Base-by-base conservation (phyloP, 2,329 filamentous ascomycete genomes). In the Pochonia chlamydosporia region DNA sequence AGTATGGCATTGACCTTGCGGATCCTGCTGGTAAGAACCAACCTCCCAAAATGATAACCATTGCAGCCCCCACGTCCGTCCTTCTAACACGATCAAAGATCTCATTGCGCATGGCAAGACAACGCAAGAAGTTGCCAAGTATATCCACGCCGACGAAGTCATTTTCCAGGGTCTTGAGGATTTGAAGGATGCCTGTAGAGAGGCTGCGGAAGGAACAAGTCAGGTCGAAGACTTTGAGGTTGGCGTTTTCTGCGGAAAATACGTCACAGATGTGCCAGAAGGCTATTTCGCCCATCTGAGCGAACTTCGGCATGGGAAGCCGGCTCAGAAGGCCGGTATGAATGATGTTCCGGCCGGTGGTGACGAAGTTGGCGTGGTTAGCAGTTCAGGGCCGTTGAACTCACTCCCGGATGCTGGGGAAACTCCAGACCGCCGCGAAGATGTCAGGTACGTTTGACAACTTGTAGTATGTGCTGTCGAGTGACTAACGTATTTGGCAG, bases 231-330 rank as follows among this genome's bases (percentile, higher is more conserved):
- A 84, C 47, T 96, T 96, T 55, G 92, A 97, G 63, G 83, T 95
- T 3, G 91, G 92, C 46, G 91, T 96, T 8, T 96, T 97, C 71
- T 89, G 84, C 60, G 92, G 92, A 40, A 81, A 83, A 53, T 96
- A 96, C 66, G 76, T 88, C 51, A 96, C 92, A 0, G 81, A 82
- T 0, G 86, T 96, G 2, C 79, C 85, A 1, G 77, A 83, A 6
- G 83, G 79, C 31, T 96, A 96, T 69, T 93, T 96, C 56, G 81
- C 88, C 54, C 87, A 89, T 58, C 74, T 95, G 5, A 84, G 88
- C 66, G 72, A 76, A 49, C 68, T 90, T 16, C 76, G 88, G 45
- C 18, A 35, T 20, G 86, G 85, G 40, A 83, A 88, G 64, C 84
- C 79, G 24, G 28, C 30, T 5, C 46, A 48, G 40, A 16, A 20